Conservation (phyloP, 495 filamentous ascomycete species). For the Aspergillus bridgeri region DNA sequence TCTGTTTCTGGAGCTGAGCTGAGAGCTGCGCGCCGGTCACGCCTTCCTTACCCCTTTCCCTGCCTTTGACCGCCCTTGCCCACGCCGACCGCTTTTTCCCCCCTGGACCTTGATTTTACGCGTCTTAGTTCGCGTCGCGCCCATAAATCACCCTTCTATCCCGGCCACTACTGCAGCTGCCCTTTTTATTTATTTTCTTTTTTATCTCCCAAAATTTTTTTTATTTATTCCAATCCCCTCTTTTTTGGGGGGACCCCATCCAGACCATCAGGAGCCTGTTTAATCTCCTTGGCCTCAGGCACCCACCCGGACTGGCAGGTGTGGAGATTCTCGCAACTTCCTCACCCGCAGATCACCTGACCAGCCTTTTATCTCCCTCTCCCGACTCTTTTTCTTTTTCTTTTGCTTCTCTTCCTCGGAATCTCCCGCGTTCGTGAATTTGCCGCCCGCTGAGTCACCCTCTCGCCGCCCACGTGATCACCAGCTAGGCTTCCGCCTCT, state of each 20-base stretch:
- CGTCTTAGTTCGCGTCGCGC: conserved; percentile 30
- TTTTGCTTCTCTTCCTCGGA: conserved; percentile 13
- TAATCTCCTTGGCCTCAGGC: conserved; percentile 21
- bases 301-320: conserved; percentile 15
- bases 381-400: conserved; percentile 11
- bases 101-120: conserved; percentile 22
- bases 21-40: conserved; percentile 27
- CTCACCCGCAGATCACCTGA: conserved; percentile 12
- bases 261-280: not conserved
- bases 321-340: conserved; percentile 1
- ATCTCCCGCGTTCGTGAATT: conserved; percentile 13
- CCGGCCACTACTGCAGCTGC: conserved; percentile 22
- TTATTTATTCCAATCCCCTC: conserved; percentile 7
- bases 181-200: conserved; percentile 10
- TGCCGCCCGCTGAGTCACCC: conserved; percentile 23
- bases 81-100: not conserved
- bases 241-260: conserved; percentile 9
- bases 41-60: conserved; percentile 24
- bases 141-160: conserved; percentile 12
- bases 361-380: conserved; percentile 12
- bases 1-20: conserved; percentile 37
- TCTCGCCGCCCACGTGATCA: conserved; percentile 40
- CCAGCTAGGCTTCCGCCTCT: conserved; percentile 27
- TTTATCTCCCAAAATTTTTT: conserved; percentile 12
- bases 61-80: conserved; percentile 9